Conservation (phyloP, 2,329 filamentous ascomycete genomes). For the Hypoxylon sp. region DNA sequence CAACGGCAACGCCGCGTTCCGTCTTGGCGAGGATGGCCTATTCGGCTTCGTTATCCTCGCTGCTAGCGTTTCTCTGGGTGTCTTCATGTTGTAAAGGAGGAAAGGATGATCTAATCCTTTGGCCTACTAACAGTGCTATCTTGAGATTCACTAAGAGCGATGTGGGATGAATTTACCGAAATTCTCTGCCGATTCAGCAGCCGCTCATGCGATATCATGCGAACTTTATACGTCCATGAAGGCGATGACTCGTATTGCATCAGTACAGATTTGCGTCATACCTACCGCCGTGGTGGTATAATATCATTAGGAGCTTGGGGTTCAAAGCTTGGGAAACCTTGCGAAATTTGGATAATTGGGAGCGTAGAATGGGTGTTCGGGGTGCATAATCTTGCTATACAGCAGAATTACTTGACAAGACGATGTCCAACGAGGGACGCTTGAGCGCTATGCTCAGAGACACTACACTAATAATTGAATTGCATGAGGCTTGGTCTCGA, state of each 20-base stretch:
- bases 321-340: constrained; percentile 23
- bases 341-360: constrained; percentile 36
- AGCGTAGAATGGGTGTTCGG: constrained; percentile 20
- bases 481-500: constrained; percentile 22
- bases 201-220: not conserved
- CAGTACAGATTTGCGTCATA: constrained; percentile 9
- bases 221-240: not conserved
- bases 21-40: constrained; percentile 40
- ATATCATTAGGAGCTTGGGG: constrained; percentile 26
- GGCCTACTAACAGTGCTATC: not conserved
- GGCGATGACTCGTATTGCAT: constrained; percentile 9
- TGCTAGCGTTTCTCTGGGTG: constrained; percentile 40
- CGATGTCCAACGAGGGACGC: constrained; percentile 25
- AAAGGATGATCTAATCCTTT: constrained; percentile 5
- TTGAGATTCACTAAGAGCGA: not conserved
- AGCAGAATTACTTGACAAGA: constrained; percentile 32
- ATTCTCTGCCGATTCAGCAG: constrained; percentile 7
- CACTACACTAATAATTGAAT: constrained; percentile 38
- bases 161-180: constrained; percentile 1
- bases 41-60: constrained; percentile 42
- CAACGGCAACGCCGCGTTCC: constrained; percentile 36
- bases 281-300: constrained; percentile 21
- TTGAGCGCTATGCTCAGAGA: constrained; percentile 19
- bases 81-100: constrained; percentile 37
- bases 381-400: constrained; percentile 39